Conservation (phyloP, 768 basidiomycete species). For the Terana coerulea region DNA sequence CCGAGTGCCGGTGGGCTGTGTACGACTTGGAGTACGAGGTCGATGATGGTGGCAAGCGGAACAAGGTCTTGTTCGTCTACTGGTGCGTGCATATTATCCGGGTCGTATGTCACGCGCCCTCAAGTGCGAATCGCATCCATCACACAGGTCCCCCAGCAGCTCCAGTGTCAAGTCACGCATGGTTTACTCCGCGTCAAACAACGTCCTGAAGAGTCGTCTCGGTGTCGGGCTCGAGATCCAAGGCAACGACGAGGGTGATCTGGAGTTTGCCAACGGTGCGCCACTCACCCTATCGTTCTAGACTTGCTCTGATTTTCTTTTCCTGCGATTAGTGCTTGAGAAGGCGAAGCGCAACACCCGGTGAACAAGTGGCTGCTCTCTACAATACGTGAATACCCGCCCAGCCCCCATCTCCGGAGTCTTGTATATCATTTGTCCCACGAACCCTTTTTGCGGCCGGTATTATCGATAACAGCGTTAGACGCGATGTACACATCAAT, state of each 20-base stretch:
- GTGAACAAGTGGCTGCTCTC: conserved; percentile 1
- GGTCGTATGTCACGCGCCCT: not conserved
- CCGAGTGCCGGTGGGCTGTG: conserved; percentile 82
- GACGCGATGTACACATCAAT: conserved; percentile 6
- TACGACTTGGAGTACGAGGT: conserved; percentile 87
- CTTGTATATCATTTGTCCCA: not conserved
- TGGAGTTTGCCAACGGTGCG: conserved; percentile 68
- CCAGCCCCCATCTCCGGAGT: not conserved
- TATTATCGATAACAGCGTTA: conserved; percentile 5
- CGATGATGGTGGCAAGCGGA: conserved; percentile 71
- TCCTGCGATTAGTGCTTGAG: conserved; percentile 1
- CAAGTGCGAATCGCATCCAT: conserved; percentile 8
- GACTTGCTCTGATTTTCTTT: not conserved
- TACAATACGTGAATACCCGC: not conserved
- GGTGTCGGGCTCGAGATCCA: conserved; percentile 84
- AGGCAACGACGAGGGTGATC: conserved; percentile 74
- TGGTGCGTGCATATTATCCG: conserved; percentile 52
- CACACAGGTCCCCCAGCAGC: conserved; percentile 75
- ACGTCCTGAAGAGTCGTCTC: conserved; percentile 68
- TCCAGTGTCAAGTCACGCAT: conserved; percentile 91
- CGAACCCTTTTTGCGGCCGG: conserved; percentile 1
- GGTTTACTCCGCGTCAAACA: conserved; percentile 86
- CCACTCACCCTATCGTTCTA: conserved; percentile 3
- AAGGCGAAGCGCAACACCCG: conserved; percentile 7
- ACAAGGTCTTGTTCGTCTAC: conserved; percentile 78